Conservation (phyloP, 805 yeast species). For the Pichia rugopelliculosa region DNA sequence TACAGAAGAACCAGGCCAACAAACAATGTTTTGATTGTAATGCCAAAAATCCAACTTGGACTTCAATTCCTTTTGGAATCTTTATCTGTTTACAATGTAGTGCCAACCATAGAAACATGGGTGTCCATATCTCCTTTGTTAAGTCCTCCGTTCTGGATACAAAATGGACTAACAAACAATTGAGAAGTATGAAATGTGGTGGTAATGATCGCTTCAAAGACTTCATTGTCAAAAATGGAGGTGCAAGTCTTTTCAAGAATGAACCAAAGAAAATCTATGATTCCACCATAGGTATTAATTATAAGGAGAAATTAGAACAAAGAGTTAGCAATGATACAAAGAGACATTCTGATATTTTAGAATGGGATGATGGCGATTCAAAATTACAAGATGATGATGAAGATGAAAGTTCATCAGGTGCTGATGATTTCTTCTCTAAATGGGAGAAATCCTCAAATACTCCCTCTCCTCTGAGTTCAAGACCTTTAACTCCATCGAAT, state of each 20-base stretch:
- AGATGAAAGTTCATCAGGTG: slow-evolving; percentile 41
- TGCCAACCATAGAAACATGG: slow-evolving; percentile 90
- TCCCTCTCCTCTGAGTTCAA: slow-evolving; percentile 41
- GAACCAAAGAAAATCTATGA: slow-evolving; percentile 77
- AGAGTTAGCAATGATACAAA: slow-evolving; percentile 59
- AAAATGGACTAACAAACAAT: slow-evolving; percentile 85
- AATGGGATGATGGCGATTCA: slow-evolving; percentile 43
- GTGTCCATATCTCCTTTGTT: slow-evolving; percentile 94
- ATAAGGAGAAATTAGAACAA: slow-evolving; percentile 70
- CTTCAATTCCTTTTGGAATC: slow-evolving; percentile 94
- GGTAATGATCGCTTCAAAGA: slow-evolving; percentile 86
- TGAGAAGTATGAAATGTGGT: slow-evolving; percentile 88
- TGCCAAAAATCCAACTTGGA: slow-evolving; percentile 95
- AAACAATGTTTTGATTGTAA: slow-evolving; percentile 87
- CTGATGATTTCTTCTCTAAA: slow-evolving; percentile 84
- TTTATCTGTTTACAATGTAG: slow-evolving; percentile 91
- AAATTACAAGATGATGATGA: slow-evolving; percentile 46
- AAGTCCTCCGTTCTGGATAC: slow-evolving; percentile 80
- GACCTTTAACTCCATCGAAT: slow-evolving; percentile 35
- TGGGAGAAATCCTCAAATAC: slow-evolving; percentile 77
- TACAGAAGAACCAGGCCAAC: slow-evolving; percentile 64
- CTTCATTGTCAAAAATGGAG: slow-evolving; percentile 78
- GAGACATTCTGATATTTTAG: slow-evolving; percentile 66
- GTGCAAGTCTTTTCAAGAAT: slow-evolving; percentile 57
- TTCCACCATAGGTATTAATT: slow-evolving; percentile 68